Base-by-base conservation (phyloP, 2,329 filamentous ascomycete genomes). In the Colletotrichum tropicicola region DNA sequence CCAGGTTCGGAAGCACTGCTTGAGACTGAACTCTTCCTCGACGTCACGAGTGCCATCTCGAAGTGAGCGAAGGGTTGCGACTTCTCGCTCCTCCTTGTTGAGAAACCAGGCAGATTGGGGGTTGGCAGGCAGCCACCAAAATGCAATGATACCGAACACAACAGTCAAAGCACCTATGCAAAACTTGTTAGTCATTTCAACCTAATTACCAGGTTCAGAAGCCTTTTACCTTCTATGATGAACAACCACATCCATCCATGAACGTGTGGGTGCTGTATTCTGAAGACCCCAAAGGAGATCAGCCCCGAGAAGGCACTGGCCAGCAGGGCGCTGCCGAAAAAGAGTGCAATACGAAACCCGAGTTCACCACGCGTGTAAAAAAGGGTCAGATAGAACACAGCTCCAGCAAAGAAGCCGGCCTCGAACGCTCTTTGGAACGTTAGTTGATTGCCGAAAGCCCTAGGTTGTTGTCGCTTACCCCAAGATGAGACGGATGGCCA, bases 341-440 rank as follows among this genome's bases (percentile, higher is more conserved):
- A 55, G 0, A 59, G 15, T 6, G 55, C 56, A 6, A 70, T 77
- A 2, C 82, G 74, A 4, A 82, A 73, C 0, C 80, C 81, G 1
- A 83, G 73, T 62, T 83, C 81, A 30, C 79, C 79, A 21, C 80
- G 77, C 21, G 80, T 80, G 67, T 84, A 83, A 44, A 87, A 87
- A 0, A 85, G 77, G 0, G 85, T 82, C 7, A 84, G 71, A 66
- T 84, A 88, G 72, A 85, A 87, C 3, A 87, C 83, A 13, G 83
- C 80, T 0, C 83, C 79, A 5, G 84, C 81, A 63, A 85, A 86
- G 73, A 87, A 87, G 0, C 83, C 85, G 0, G 84, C 85, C 72
- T 88, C 86, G 21, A 79, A 80, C 15, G 83, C 57, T 2, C 48
- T 60, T 23, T 13, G n/a, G n/a, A n/a, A n/a, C n/a, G n/a, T n/a